phyloP scores from a whole-genome alignment of 2,329 filamentous ascomycete species.

The Trichoderma koningiopsis region DNA sequence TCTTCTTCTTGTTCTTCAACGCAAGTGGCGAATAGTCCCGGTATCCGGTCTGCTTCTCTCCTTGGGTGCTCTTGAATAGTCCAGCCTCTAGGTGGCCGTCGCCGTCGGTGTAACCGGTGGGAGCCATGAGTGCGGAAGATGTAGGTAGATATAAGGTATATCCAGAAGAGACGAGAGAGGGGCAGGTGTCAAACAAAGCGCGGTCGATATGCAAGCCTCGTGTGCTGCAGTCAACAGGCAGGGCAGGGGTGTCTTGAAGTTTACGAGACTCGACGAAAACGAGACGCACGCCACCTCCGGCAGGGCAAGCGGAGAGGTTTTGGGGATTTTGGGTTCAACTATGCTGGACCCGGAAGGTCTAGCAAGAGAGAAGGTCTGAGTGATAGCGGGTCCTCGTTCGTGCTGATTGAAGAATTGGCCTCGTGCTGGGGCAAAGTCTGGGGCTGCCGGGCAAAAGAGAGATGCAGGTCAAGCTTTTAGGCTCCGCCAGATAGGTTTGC shows the following conservation, averaged over 20 bases:
- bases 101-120: constrained; percentile 15
- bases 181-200: not conserved
- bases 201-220: constrained; percentile 15
- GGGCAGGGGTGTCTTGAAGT: constrained; percentile 21
- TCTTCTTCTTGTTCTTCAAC: not conserved
- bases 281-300: constrained; percentile 22
- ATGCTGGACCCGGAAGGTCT: constrained; percentile 20
- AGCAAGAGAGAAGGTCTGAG: constrained; percentile 18
- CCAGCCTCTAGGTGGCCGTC: constrained; percentile 31
- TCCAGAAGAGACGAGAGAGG: not conserved
- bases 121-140: constrained; percentile 27
- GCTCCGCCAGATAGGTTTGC: not conserved
- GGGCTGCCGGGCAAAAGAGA: constrained; percentile 5
- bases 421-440: constrained; percentile 19
- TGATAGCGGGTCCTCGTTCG: constrained; percentile 20
- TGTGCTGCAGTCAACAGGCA: constrained; percentile 16
- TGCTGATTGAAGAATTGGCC: not conserved
- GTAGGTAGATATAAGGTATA: not conserved
- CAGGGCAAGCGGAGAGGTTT: constrained; percentile 13
- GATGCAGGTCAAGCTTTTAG: constrained; percentile 9
- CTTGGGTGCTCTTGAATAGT: constrained; percentile 31
- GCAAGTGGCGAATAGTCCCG: constrained; percentile 1
- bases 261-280: constrained; percentile 21
- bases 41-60: constrained; percentile 30
- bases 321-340: constrained; percentile 21